Evolutionary conservation across 179 eudicot genomes (phyloP).

Genomic region (Drosera spatulata): DNA sequence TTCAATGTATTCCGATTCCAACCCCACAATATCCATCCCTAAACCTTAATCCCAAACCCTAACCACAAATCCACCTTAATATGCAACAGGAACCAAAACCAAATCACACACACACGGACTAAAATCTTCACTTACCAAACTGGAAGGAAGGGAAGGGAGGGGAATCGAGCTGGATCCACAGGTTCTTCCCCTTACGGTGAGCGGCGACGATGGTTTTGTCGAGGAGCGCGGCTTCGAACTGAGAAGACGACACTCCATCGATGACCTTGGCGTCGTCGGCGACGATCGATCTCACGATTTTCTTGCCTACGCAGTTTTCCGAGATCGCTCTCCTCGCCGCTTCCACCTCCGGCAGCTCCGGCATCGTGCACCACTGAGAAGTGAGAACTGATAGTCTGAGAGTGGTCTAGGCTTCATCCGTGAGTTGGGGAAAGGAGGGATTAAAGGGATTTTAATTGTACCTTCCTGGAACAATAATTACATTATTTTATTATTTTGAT

Average conservation of each 20-base stretch:
- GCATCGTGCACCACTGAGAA: slow-evolving; percentile 30
- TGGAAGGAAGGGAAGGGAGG: slow-evolving; percentile 93
- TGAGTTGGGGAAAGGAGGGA: no score
- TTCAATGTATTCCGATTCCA: no score
- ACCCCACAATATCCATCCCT: no score
- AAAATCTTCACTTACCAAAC: slow-evolving; percentile 40
- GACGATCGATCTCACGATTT: slow-evolving; percentile 38
- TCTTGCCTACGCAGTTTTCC: slow-evolving; percentile 68
- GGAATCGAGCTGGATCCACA: slow-evolving; percentile 90
- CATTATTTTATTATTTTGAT: no score
- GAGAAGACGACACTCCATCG: slow-evolving; percentile 52
- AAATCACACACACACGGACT: no score
- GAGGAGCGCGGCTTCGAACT: slow-evolving; percentile 50
- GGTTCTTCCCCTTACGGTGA: slow-evolving; percentile 85
- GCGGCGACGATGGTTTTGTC: slow-evolving; percentile 76
- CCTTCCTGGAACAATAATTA: no score
- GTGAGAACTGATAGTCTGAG: no score
- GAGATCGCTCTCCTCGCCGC: slow-evolving; percentile 80
- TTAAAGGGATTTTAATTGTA: no score
- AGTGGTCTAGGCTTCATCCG: no score
- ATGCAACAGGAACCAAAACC: no score
- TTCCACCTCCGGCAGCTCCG: slow-evolving; percentile 95
- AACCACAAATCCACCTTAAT: no score
- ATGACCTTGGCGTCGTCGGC: slow-evolving; percentile 77
- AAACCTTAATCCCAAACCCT: no score